Percentiles rank a stretch among this genome's conserved stretches.
These are phyloP conservation scores for Nannochloropsis salina DNA, from an alignment of 108 stramenopile species.

Conservation along the genomic window DNA sequence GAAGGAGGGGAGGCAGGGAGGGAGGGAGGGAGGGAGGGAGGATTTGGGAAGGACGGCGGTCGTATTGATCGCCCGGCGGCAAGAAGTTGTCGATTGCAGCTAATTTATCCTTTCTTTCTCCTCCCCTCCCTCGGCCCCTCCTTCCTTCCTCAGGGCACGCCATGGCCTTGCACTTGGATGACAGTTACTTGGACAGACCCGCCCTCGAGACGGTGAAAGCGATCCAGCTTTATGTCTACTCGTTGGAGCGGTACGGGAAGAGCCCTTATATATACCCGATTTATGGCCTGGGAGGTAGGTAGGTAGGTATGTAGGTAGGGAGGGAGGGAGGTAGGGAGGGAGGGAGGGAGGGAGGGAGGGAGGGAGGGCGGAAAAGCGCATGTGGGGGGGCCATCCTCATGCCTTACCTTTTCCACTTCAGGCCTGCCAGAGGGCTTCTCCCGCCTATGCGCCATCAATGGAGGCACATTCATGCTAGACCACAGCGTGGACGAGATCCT, in stretches of 20 bases:
- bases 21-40: background rate
- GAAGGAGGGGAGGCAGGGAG: background rate
- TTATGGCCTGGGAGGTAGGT: slow-evolving; percentile 80
- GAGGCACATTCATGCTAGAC: slow-evolving; percentile 98
- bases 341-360: background rate
- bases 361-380: background rate
- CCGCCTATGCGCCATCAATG: slow-evolving; percentile 95
- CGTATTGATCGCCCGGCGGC: background rate
- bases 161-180: slow-evolving; percentile 92
- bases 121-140: background rate
- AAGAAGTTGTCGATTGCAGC: too few species aligned
- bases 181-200: slow-evolving; percentile 81
- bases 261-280: slow-evolving; percentile 96
- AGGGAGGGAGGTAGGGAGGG: background rate
- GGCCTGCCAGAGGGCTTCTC: slow-evolving; percentile 96
- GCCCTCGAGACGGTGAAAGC: slow-evolving; percentile 77
- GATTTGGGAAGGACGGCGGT: background rate
- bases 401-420: background rate
- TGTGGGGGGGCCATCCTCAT: background rate
- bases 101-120: background rate
- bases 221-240: slow-evolving; percentile 85
- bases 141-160: slow-evolving; percentile 63
- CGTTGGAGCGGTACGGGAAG: slow-evolving; percentile 84
- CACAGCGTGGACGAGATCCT: slow-evolving; percentile 92
- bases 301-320: background rate